Percentiles rank a stretch among this genome's conserved stretches.
Conservation (phyloP, 257 asterid genomes). For the Gentiana dahurica region DNA sequence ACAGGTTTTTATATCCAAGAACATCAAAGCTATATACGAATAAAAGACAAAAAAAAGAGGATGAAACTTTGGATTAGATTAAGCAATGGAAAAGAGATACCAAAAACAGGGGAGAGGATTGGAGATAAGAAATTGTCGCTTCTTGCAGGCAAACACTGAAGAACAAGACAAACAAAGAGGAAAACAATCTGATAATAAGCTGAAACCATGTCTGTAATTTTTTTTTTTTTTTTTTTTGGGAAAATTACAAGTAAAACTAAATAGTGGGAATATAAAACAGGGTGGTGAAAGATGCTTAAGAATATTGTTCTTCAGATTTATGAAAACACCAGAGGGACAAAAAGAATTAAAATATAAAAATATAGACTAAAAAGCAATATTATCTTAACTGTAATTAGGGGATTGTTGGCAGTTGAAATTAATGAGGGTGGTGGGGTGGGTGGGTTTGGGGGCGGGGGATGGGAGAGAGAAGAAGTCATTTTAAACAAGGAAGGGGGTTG, state of each 20-base stretch:
- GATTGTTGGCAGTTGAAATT: no score
- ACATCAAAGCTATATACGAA: not conserved
- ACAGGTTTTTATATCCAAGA: not conserved
- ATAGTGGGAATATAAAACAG: not conserved
- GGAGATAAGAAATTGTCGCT: slow-evolving; percentile 28
- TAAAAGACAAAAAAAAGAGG: not conserved
- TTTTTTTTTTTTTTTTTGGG: not conserved
- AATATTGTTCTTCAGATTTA: no score
- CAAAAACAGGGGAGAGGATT: slow-evolving; percentile 28
- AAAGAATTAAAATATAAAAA: no score
- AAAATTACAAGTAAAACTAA: not conserved
- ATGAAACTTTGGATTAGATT: not conserved
- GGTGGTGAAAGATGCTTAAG: no score
- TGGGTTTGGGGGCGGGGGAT: no score
- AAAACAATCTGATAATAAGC: slow-evolving; percentile 14
- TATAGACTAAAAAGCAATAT: no score
- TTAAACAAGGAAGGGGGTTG: no score
- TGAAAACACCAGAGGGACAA: no score
- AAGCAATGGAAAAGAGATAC: slow-evolving; percentile 12
- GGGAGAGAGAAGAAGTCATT: no score
- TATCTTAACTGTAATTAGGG: no score
- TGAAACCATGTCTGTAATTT: slow-evolving; percentile 27
- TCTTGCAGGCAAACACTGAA: slow-evolving; percentile 20
- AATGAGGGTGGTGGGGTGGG: no score
- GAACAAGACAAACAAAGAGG: slow-evolving; percentile 17